A percentile compares a stretch with the other conserved stretches of the same genome.
phyloP scores from a whole-genome alignment of 2,329 filamentous ascomycete genomes.

The Setomelanomma holmii region DNA sequence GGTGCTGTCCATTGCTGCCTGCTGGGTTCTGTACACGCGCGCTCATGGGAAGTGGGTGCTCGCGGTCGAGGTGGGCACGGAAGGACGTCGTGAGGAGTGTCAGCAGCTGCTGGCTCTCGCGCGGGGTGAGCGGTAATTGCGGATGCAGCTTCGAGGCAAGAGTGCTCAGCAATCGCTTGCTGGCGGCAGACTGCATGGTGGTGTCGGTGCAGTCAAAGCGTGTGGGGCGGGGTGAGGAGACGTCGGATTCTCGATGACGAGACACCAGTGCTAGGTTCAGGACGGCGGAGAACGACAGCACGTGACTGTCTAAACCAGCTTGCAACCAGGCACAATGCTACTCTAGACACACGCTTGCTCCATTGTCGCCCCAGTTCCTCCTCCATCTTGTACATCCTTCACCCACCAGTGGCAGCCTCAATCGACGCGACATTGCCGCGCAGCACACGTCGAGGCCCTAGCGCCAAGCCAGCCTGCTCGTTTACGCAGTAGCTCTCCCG shows the following conservation, averaged over 20 bases:
- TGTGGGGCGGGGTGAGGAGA: conserved; percentile 1
- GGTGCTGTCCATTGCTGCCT: conserved; percentile 11
- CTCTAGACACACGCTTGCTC: neutral
- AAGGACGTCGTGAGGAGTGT: conserved; percentile 69
- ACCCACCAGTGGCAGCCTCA: conserved; percentile 9
- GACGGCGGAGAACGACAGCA: conserved; percentile 1
- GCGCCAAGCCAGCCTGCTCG: conserved; percentile 42
- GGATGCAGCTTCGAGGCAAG: conserved; percentile 63
- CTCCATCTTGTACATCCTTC: conserved; percentile 1
- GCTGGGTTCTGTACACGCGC: conserved; percentile 5
- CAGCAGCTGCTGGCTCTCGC: conserved; percentile 66
- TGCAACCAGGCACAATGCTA: neutral
- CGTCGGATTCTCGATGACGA: neutral
- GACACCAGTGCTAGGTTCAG: too few species aligned
- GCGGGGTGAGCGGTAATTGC: conserved; percentile 60
- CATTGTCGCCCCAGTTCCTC: conserved; percentile 13
- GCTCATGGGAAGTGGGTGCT: conserved; percentile 54
- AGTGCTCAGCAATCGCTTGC: conserved; percentile 44
- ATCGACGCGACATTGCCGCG: conserved; percentile 28
- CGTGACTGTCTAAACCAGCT: conserved; percentile 3
- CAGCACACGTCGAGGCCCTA: conserved; percentile 22
- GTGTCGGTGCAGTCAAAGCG: neutral
- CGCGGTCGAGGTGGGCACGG: conserved; percentile 66
- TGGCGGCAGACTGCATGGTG: conserved; percentile 60
- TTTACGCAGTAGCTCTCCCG: conserved; percentile 33